Evolutionary conservation across 2,329 filamentous ascomycete species (phyloP).

Genomic region (Pyricularia pennisetigena): DNA sequence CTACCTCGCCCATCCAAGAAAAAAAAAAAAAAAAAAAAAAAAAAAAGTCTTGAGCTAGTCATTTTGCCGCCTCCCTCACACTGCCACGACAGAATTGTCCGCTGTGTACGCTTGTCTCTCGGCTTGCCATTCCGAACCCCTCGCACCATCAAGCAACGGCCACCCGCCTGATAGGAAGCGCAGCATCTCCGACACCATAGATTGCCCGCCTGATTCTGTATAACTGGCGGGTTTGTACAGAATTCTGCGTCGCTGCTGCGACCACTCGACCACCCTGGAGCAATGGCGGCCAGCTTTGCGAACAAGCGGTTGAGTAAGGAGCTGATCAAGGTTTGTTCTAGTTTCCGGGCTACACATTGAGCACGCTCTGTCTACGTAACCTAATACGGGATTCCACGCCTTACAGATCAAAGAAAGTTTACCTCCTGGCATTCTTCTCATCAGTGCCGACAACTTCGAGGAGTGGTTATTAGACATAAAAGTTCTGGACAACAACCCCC

Average conservation of each 20-base stretch:
- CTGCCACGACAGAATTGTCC: not conserved
- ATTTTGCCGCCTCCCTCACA: not conserved
- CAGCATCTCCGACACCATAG: not conserved
- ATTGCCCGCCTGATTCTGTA: not conserved
- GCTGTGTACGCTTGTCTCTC: not conserved
- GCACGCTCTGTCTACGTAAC: not conserved
- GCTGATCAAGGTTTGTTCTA: slow-evolving; percentile 38
- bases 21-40: no score
- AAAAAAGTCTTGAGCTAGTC: not conserved
- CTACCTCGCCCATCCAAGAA: not conserved
- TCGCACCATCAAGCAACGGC: not conserved
- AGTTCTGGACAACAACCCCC: slow-evolving; percentile 81
- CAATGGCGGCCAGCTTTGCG: slow-evolving; percentile 27
- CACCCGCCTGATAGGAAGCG: not conserved
- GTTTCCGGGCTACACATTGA: not conserved
- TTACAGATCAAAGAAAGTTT: slow-evolving; percentile 43
- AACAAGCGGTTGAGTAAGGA: slow-evolving; percentile 51
- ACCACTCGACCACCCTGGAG: not conserved
- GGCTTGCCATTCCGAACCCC: not conserved
- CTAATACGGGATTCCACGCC: not conserved
- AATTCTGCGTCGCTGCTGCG: not conserved
- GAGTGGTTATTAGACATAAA: slow-evolving; percentile 90
- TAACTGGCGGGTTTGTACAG: not conserved
- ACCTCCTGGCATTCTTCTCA: slow-evolving; percentile 65
- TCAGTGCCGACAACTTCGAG: slow-evolving; percentile 71